phyloP scores from a whole-genome alignment of 164 flowering plant species.

The Vitis labrusca region DNA sequence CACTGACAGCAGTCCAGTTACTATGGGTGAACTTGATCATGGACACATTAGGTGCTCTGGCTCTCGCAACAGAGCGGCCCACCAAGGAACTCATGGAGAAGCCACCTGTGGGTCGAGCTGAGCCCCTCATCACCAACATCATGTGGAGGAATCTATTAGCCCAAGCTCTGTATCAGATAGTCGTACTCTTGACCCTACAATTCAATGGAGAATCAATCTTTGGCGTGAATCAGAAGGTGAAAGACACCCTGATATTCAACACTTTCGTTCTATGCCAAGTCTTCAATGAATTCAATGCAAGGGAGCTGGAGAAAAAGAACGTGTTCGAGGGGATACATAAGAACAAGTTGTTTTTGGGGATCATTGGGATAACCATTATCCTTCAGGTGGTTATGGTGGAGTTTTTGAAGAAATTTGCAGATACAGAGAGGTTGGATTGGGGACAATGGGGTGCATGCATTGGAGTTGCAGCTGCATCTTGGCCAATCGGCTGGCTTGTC shows the following conservation, averaged over 20 bases:
- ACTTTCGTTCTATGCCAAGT: conserved; percentile 59
- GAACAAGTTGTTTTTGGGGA: conserved; percentile 48
- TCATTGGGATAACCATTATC: conserved; percentile 35
- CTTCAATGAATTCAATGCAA: conserved; percentile 55
- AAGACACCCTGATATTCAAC: conserved; percentile 54
- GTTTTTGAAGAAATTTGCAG: conserved; percentile 47
- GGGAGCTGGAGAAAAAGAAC: conserved; percentile 47
- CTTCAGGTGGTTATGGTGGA: conserved; percentile 59
- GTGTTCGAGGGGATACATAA: conserved; percentile 41
- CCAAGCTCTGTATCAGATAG: conserved; percentile 56
- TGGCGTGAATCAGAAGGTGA: conserved; percentile 30
- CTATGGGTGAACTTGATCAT: conserved; percentile 79
- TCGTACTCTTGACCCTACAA: conserved; percentile 38
- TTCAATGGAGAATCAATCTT: conserved; percentile 49
- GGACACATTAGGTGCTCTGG: conserved; percentile 70
- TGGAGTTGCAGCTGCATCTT: conserved; percentile 39
- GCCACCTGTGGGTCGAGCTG: conserved; percentile 50
- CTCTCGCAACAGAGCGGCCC: conserved; percentile 62
- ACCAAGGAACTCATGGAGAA: conserved; percentile 55
- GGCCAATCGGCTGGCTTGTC: conserved; percentile 55
- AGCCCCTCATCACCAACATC: conserved; percentile 54
- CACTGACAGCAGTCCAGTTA: conserved; percentile 61
- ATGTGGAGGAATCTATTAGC: conserved; percentile 72
- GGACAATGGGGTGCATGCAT: conserved; percentile 51
- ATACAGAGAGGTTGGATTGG: conserved; percentile 59